Percentiles rank a stretch among this genome's conserved stretches.
These are phyloP conservation scores for Neofusicoccum sp. DNA, from an alignment of 2,329 filamentous ascomycete genomes.

Conservation along the genomic window DNA sequence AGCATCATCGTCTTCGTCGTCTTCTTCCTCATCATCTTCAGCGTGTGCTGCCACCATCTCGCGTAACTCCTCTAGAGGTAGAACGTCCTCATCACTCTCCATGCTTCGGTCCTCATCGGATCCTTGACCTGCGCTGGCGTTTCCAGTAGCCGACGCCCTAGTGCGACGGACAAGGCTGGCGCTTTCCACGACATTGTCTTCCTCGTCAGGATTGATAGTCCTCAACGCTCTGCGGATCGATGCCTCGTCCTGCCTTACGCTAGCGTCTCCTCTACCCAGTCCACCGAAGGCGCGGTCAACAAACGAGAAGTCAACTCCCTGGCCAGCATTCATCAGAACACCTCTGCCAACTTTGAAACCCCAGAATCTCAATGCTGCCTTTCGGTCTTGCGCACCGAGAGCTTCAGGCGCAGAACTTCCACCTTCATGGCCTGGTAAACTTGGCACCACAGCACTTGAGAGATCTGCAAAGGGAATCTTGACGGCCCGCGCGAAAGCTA, in stretches of 20 bases:
- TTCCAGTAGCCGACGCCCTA: neutral
- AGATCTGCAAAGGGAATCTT: slow-evolving; percentile 53
- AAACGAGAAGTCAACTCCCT: slow-evolving; percentile 55
- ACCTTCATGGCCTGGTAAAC: slow-evolving; percentile 16
- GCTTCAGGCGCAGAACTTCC: slow-evolving; percentile 21
- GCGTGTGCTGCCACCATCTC: slow-evolving; percentile 20
- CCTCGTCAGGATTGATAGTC: slow-evolving; percentile 48
- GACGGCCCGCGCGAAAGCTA: slow-evolving; percentile 55
- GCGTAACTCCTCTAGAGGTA: slow-evolving; percentile 22
- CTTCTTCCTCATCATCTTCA: slow-evolving; percentile 31
- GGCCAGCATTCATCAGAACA: slow-evolving; percentile 56
- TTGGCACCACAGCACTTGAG: slow-evolving; percentile 38
- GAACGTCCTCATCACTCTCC: slow-evolving; percentile 20
- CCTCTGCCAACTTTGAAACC: slow-evolving; percentile 59
- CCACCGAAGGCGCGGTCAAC: slow-evolving; percentile 64
- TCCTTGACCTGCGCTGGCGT: neutral
- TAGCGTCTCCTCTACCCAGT: slow-evolving; percentile 45
- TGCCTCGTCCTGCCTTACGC: slow-evolving; percentile 43
- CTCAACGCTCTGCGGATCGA: slow-evolving; percentile 40
- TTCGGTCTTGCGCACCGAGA: slow-evolving; percentile 43
- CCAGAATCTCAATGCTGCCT: slow-evolving; percentile 54
- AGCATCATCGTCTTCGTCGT: slow-evolving; percentile 34
- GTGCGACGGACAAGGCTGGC: slow-evolving; percentile 1
- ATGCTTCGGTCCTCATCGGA: slow-evolving; percentile 22
- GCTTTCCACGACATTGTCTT: slow-evolving; percentile 38